These are phyloP conservation scores for Apiospora rasikravindrae DNA, from an alignment of 2,329 filamentous ascomycete genomes.

Conservation along the genomic window DNA sequence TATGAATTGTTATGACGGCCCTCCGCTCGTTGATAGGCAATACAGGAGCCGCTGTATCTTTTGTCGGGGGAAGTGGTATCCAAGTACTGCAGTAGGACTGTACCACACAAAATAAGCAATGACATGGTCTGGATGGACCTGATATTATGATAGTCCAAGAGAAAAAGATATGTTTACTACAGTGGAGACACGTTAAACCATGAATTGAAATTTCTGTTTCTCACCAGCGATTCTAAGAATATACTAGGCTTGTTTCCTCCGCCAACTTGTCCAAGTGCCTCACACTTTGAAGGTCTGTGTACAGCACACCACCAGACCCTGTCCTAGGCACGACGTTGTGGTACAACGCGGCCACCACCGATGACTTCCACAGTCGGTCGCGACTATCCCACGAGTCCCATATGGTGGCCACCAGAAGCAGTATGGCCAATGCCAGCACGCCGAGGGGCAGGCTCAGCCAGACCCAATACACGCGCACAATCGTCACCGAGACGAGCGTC, in stretches of 20 bases:
- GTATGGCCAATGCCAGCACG: not conserved
- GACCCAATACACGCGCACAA: conserved; percentile 4
- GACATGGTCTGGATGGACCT: too few species aligned
- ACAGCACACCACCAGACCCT: not conserved
- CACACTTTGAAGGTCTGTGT: not conserved
- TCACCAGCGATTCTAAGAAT: not conserved
- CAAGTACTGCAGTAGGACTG: too few species aligned
- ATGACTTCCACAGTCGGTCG: not conserved
- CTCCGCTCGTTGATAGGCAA: too few species aligned
- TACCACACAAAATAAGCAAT: too few species aligned
- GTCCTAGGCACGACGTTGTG: not conserved
- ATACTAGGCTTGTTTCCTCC: not conserved
- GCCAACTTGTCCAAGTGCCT: not conserved
- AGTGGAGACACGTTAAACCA: too few species aligned
- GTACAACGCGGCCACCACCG: conserved; percentile 1
- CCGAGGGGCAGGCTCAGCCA: conserved; percentile 2
- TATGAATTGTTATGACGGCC: too few species aligned
- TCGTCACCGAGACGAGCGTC: not conserved
- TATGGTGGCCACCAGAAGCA: not conserved
- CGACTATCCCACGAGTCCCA: not conserved
- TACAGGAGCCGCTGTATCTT: too few species aligned
- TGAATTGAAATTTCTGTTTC: too few species aligned
- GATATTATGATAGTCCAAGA: too few species aligned
- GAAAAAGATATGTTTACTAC: too few species aligned
- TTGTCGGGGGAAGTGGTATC: too few species aligned